A percentile compares a stretch with the other conserved stretches of the same genome.
phyloP scores from a whole-genome alignment of 331 rosid genomes.

The Pyracantha coccinea region DNA sequence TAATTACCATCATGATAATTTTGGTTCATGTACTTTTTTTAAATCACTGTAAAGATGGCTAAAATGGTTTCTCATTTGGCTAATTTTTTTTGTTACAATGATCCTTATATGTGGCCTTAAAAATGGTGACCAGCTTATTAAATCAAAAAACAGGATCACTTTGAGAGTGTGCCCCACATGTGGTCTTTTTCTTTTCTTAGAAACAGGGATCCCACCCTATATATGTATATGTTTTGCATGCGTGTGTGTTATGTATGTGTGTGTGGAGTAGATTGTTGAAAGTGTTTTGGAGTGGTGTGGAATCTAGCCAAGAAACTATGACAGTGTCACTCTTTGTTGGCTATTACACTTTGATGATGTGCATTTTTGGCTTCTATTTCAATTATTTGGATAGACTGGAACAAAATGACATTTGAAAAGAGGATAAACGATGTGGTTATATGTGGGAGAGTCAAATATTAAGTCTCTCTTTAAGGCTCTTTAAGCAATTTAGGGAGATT shows the following conservation, averaged over 20 bases:
- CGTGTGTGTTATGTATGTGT: not conserved
- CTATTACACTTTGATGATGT: not conserved
- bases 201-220: not conserved
- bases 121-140: not conserved
- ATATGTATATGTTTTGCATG: not conserved
- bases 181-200: not conserved
- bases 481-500: not conserved
- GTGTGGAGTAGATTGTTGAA: not conserved
- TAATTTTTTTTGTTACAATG: not conserved
- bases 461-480: not conserved
- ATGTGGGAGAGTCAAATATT: not conserved
- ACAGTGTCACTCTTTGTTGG: not conserved
- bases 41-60: not conserved
- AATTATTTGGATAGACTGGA: not conserved
- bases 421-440: not conserved
- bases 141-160: not conserved
- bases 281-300: not conserved
- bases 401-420: not conserved
- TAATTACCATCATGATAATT: not conserved
- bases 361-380: not conserved
- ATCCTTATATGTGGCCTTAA: not conserved
- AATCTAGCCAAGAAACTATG: not conserved
- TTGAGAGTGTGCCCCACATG: not conserved
- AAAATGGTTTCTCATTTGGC: not conserved
- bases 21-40: not conserved